Evolutionary conservation across 1,139 yeast genomes (phyloP), one percentile per base, ranked within the genome.

Genomic region (Yamadazyma membranifaciens): DNA sequence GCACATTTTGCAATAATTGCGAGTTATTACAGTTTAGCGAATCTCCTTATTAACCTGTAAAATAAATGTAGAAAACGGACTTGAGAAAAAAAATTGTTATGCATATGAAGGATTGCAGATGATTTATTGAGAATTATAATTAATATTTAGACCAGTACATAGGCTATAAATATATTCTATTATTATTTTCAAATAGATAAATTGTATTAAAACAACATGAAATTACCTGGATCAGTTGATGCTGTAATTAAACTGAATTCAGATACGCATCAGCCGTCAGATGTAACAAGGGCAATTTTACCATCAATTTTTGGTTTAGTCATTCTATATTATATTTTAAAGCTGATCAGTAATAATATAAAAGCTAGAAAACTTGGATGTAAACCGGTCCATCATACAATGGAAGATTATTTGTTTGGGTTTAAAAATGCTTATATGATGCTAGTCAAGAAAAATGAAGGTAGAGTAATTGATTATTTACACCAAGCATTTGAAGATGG

Each of bases 381-480:
- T 16, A 22, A 36, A 25, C 39, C 34, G 9, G 15, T 36, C 10
- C 5, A 9, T 2, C 9, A 9, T 2, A 6, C 10, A 14, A 6
- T 13, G 10, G n/a, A 13, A 4, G 67, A 62, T 40, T 46, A 52
- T 11, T 44, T 35, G 9, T 50, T 48, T 26, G 72, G 73, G 4
- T 57, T 67, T 38, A 44, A 41, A 14, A 33, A 50, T n/a, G 51
- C 56, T 28, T 33, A 39, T 12, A 36, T 38, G 4, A 36, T 56
- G 6, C 30, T 63, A 15, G 37, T 42, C n/a, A 39, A 34, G 35
- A 58, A 56, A 30, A 47, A 36, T 9, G 50, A 55, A 9, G 73
- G 72, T n/a, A 42, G 42, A 0, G 36, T 61, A 15, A 47, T 57
- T 29, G 63, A 63, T 34, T 55, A 40, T 40, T 38, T 49, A 25